These are phyloP conservation scores for Hypoxylon sp. DNA, from an alignment of 2,329 filamentous ascomycete genomes.

Conservation along the genomic window DNA sequence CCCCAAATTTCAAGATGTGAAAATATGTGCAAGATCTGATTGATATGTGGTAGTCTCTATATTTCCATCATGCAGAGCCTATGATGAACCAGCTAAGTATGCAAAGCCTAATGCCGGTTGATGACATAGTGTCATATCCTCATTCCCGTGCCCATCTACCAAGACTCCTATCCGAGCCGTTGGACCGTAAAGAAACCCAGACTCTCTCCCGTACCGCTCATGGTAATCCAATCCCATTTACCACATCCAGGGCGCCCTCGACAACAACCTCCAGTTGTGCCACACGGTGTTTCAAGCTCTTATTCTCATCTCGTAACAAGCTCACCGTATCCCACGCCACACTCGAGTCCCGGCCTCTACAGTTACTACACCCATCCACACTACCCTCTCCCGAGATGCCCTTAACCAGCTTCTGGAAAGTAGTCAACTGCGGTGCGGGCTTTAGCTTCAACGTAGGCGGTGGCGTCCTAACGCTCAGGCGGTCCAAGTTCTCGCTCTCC, in stretches of 20 bases:
- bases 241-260: slow-evolving; percentile 70
- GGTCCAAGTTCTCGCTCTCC: slow-evolving; percentile 43
- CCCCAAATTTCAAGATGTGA: background rate
- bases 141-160: background rate
- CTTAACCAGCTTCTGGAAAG: slow-evolving; percentile 64
- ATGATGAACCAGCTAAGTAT: slow-evolving; percentile 16
- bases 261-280: slow-evolving; percentile 70
- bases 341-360: slow-evolving; percentile 69
- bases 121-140: slow-evolving; percentile 13
- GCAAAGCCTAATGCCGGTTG: slow-evolving; percentile 20
- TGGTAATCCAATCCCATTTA: slow-evolving; percentile 67
- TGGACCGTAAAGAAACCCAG: background rate
- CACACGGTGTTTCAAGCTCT: slow-evolving; percentile 70
- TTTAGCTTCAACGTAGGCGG: slow-evolving; percentile 44
- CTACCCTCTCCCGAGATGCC: slow-evolving; percentile 57
- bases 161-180: slow-evolving; percentile 1
- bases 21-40: slow-evolving; percentile 16
- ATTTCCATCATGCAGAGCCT: background rate
- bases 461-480: slow-evolving; percentile 27
- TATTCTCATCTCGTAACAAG: slow-evolving; percentile 72
- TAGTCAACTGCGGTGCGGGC: slow-evolving; percentile 56
- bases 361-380: slow-evolving; percentile 64
- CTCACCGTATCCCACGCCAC: slow-evolving; percentile 76
- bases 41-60: slow-evolving; percentile 15
- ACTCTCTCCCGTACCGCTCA: background rate